Evolutionary conservation across 306 rosid species (phyloP).

Genomic region (Cicer bijugum): DNA sequence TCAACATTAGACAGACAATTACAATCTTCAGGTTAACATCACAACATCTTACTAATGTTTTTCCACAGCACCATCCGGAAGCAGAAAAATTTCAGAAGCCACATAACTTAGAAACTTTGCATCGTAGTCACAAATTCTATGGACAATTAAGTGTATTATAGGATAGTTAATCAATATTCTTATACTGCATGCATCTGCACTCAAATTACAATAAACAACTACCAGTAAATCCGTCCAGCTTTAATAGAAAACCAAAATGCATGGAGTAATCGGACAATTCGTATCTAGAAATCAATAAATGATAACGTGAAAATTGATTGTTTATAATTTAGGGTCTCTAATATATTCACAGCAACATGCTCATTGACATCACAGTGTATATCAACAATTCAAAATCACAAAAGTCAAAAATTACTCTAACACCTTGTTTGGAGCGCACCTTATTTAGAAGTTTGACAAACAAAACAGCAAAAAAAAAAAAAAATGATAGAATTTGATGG

Average conservation of each 20-base stretch:
- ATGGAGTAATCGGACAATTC: slow-evolving; percentile 29
- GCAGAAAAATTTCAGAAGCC: neutral
- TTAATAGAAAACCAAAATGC: slow-evolving; percentile 34
- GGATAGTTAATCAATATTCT: neutral
- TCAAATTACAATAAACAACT: slow-evolving; percentile 12
- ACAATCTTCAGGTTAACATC: no score
- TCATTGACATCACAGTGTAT: slow-evolving; percentile 41
- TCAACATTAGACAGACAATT: no score
- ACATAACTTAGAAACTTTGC: neutral
- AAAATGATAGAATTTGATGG: no score
- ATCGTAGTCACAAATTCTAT: slow-evolving; percentile 6
- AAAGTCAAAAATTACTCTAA: slow-evolving; percentile 51
- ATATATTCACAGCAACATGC: slow-evolving; percentile 28
- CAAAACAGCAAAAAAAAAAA: no score
- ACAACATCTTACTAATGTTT: neutral
- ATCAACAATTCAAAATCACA: slow-evolving; percentile 48
- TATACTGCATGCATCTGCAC: slow-evolving; percentile 4
- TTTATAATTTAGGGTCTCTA: slow-evolving; percentile 6
- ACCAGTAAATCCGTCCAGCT: neutral
- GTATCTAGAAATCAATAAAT: slow-evolving; percentile 26
- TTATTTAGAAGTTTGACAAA: neutral
- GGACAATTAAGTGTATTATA: neutral
- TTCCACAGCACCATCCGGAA: slow-evolving; percentile 3
- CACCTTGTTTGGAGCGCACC: slow-evolving; percentile 72
- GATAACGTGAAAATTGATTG: slow-evolving; percentile 12